Base-by-base conservation (phyloP, 768 basidiomycete species). In the Pleurotus cornucopiae region DNA sequence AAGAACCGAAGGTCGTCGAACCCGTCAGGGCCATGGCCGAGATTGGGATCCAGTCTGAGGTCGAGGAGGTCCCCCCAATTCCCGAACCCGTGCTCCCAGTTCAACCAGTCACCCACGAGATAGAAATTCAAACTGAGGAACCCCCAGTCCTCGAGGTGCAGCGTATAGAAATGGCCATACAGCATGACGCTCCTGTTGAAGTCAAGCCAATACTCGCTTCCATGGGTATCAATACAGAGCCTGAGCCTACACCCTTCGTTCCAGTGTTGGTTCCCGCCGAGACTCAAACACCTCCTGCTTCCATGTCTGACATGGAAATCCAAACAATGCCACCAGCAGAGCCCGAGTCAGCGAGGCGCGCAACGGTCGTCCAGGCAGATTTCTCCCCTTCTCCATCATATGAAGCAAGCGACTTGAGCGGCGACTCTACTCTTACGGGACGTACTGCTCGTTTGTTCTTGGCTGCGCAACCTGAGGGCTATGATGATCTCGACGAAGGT, bases 341-440 rank as follows among this genome's bases (percentile, higher is more conserved):
- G 30, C 43, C 26, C 16, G 57, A 61, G 52, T 49, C 39, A 20
- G 26, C 16, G 13, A 76, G 76, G 41, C 71, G 76, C 55, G 71
- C 75, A 25, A 82, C 82, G 0, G 66, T 82, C 60, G 79, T 76
- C 5, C 82, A 82, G 57, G 67, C 69, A 25, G 76, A 83, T 55
- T 62, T 76, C 46, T 66, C 67, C 4, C 58, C 53, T 38, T 57
- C 55, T 16, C 59, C 64, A 49, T 61, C 70, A 51, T 63, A 63
- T 56, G 25, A 6, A 13, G 48, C 21, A 6, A 64, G 61, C 12
- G 67, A 65, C 20, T 67, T 69, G 4, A 64, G 55, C 11, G 76
- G 74, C 2, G 74, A 80, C 57, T 66, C 63, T 2, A 81, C 76
- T 2, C 67, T 80, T 54, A 76, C 72, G 0, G 67, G 59, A 60